Evolutionary conservation across 768 basidiomycete genomes (phyloP).

Genomic region (Auriscalpium microsporum): DNA sequence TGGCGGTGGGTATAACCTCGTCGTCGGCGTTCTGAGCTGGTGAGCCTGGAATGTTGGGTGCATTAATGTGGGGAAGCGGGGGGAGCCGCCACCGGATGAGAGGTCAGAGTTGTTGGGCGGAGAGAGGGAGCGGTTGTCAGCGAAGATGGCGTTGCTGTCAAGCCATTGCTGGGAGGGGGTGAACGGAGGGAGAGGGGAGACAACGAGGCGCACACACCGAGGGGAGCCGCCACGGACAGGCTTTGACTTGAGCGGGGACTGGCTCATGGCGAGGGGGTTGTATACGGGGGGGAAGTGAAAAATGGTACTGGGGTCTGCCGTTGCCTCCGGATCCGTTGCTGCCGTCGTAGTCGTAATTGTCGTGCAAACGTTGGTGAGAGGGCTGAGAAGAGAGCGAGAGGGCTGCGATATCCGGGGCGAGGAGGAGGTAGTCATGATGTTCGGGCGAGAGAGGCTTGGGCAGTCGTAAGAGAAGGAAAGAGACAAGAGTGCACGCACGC

Average conservation of each 20-base stretch:
- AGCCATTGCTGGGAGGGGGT: slow-evolving; percentile 68
- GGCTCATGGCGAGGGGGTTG: slow-evolving; percentile 46
- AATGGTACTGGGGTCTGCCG: slow-evolving; percentile 59
- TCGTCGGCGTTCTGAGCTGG: slow-evolving; percentile 58
- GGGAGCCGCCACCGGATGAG: slow-evolving; percentile 80
- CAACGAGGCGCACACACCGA: slow-evolving; percentile 38
- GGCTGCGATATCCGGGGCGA: slow-evolving; percentile 66
- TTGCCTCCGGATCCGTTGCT: slow-evolving; percentile 36
- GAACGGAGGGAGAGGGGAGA: slow-evolving; percentile 13
- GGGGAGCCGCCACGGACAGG: slow-evolving; percentile 61
- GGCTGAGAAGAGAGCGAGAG: slow-evolving; percentile 58
- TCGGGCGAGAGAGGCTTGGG: background rate
- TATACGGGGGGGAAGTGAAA: slow-evolving; percentile 52
- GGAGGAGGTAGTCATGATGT: slow-evolving; percentile 69
- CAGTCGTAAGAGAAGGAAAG: background rate
- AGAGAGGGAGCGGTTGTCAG: slow-evolving; percentile 76
- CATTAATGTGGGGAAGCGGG: slow-evolving; percentile 36
- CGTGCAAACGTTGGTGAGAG: slow-evolving; percentile 75
- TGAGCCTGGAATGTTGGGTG: slow-evolving; percentile 40
- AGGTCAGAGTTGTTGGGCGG: slow-evolving; percentile 85
- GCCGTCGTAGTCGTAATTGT: slow-evolving; percentile 78
- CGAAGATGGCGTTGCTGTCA: slow-evolving; percentile 40
- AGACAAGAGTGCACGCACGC: background rate
- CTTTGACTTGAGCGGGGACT: slow-evolving; percentile 72
- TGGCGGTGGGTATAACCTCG: slow-evolving; percentile 96